Conservation (phyloP, 306 rosid genomes). For the Trifolium repens region DNA sequence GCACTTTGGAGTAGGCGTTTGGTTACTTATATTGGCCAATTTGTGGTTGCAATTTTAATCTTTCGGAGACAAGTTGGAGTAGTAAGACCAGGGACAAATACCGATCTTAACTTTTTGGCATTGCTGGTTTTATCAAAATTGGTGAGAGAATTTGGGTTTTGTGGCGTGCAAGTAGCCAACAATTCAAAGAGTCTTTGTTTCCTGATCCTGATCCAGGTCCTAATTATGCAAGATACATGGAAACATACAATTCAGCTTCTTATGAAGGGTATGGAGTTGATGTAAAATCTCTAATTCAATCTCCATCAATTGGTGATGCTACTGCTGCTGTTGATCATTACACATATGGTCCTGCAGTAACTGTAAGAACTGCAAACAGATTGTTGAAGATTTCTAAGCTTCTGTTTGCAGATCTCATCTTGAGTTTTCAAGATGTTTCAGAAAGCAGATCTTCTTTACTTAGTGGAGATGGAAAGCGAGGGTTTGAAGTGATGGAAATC, state of each 20-base stretch:
- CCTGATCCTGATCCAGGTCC: slow-evolving; percentile 50
- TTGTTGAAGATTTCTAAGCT: slow-evolving; percentile 44
- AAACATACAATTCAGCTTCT: slow-evolving; percentile 31
- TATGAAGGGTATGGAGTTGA: slow-evolving; percentile 40
- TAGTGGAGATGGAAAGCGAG: slow-evolving; percentile 7
- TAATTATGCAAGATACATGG: slow-evolving; percentile 41
- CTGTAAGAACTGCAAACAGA: slow-evolving; percentile 13
- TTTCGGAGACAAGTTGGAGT: slow-evolving; percentile 15
- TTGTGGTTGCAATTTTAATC: slow-evolving; percentile 27
- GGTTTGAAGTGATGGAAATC: slow-evolving; percentile 52
- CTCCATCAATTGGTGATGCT: background rate
- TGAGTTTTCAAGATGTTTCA: slow-evolving; percentile 39
- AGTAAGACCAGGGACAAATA: no score
- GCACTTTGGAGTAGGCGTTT: slow-evolving; percentile 46
- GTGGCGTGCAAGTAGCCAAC: slow-evolving; percentile 48
- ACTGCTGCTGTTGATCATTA: background rate
- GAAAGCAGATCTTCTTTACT: slow-evolving; percentile 37
- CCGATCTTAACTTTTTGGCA: slow-evolving; percentile 15
- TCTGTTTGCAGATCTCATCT: slow-evolving; percentile 56
- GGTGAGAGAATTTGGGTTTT: slow-evolving; percentile 50
- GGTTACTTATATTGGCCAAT: slow-evolving; percentile 19
- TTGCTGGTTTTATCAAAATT: slow-evolving; percentile 39
- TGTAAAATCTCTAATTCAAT: slow-evolving; percentile 11
- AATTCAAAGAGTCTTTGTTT: slow-evolving; percentile 49
- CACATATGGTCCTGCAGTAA: background rate